phyloP scores from a whole-genome alignment of 202 grass and related monocot genomes.

The Zoysia matrella region DNA sequence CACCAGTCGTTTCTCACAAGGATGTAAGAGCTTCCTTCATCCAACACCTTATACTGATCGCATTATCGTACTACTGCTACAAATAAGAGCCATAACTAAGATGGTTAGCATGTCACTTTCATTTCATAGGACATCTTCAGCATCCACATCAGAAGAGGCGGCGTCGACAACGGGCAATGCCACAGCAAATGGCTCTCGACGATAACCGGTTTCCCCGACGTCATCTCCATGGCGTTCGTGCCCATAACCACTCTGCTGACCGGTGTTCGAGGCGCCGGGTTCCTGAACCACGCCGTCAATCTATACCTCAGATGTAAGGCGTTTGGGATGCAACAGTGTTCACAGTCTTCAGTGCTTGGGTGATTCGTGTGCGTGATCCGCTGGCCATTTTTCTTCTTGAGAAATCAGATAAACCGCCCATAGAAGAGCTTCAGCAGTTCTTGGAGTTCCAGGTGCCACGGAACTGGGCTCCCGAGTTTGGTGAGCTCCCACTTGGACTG shows the following conservation, averaged over 20 bases:
- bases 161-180: slow-evolving; percentile 51
- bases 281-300: slow-evolving; percentile 82
- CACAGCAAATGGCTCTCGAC: slow-evolving; percentile 76
- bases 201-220: slow-evolving; percentile 56
- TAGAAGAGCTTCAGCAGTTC: slow-evolving; percentile 84
- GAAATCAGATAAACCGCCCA: slow-evolving; percentile 79
- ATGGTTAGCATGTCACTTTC: neutral
- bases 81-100: neutral
- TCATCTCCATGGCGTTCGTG: slow-evolving; percentile 79
- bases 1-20: slow-evolving; percentile 53
- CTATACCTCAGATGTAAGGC: slow-evolving; percentile 91
- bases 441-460: slow-evolving; percentile 90
- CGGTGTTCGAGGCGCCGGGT: slow-evolving; percentile 69
- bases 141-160: slow-evolving; percentile 71
- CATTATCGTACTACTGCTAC: neutral
- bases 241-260: slow-evolving; percentile 74
- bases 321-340: neutral
- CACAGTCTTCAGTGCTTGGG: neutral
- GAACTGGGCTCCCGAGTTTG: slow-evolving; percentile 86
- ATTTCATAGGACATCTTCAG: slow-evolving; percentile 63
- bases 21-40: slow-evolving; percentile 45
- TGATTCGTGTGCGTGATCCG: neutral
- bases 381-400: slow-evolving; percentile 5
- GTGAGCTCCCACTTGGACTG: slow-evolving; percentile 74
- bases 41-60: neutral